Evolutionary conservation across 2,329 filamentous ascomycete genomes (phyloP).

Genomic region (Aureobasidium leucospermi): DNA sequence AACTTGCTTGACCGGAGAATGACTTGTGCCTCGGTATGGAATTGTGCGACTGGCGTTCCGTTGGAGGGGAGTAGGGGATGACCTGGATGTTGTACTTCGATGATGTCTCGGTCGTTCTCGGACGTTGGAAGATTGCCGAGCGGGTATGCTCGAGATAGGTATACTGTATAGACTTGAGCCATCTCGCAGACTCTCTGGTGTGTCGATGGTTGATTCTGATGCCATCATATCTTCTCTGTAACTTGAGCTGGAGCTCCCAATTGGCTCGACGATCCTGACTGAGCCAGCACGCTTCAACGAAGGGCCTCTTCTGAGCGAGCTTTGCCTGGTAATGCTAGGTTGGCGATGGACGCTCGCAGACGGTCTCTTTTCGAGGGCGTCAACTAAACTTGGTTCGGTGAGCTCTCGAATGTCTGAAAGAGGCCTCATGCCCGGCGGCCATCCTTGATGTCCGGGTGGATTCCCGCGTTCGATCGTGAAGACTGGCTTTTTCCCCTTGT

Average conservation of each 20-base stretch:
- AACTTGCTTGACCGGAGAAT: slow-evolving; percentile 42
- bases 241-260: slow-evolving; percentile 11
- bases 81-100: not conserved
- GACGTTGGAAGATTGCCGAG: slow-evolving; percentile 38
- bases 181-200: slow-evolving; percentile 24
- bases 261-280: slow-evolving; percentile 21
- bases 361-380: slow-evolving; percentile 19
- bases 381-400: slow-evolving; percentile 41
- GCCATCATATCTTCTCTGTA: slow-evolving; percentile 12
- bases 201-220: slow-evolving; percentile 24
- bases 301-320: slow-evolving; percentile 20
- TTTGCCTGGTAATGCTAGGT: slow-evolving; percentile 14
- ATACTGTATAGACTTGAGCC: slow-evolving; percentile 39
- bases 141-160: slow-evolving; percentile 37
- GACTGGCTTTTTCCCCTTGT: slow-evolving; percentile 8
- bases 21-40: slow-evolving; percentile 38
- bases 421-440: slow-evolving; percentile 32
- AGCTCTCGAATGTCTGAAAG: slow-evolving; percentile 45
- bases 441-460: not conserved
- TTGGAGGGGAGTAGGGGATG: slow-evolving; percentile 12
- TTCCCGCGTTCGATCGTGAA: not conserved
- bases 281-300: slow-evolving; percentile 20
- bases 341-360: slow-evolving; percentile 6
- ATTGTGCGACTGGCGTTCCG: slow-evolving; percentile 27
- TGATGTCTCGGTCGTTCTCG: slow-evolving; percentile 10